These are phyloP conservation scores for Basipetospora sp. DNA, from an alignment of 2,329 filamentous ascomycete species.

Conservation along the genomic window DNA sequence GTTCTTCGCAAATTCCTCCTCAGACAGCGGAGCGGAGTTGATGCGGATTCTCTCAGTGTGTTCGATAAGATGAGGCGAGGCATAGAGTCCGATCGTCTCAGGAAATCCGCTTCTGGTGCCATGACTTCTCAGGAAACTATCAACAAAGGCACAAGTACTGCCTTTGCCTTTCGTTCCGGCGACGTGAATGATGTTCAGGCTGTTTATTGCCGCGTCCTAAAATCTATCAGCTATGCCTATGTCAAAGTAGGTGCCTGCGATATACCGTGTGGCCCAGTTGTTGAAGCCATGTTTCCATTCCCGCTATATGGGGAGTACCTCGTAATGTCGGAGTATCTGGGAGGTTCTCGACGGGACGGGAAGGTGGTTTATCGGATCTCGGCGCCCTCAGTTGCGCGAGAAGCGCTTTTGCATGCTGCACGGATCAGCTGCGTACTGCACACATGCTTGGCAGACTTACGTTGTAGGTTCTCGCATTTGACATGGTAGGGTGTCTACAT, in stretches of 20 bases:
- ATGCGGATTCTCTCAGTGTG: constrained; percentile 1
- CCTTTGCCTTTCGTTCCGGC: constrained; percentile 2
- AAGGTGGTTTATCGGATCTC: no score
- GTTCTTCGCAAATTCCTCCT: background rate
- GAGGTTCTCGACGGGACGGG: no score
- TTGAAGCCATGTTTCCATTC: background rate
- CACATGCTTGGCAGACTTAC: no score
- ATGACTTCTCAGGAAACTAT: background rate
- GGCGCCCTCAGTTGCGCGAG: no score
- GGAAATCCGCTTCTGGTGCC: background rate
- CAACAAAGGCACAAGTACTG: background rate
- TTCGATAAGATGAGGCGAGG: background rate
- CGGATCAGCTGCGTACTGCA: no score
- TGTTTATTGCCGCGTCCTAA: background rate
- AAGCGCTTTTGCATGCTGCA: no score
- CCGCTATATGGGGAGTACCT: background rate
- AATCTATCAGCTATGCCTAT: background rate
- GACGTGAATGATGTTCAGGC: constrained; percentile 1
- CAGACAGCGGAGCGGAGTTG: background rate
- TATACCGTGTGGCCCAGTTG: background rate
- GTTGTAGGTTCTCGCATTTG: no score
- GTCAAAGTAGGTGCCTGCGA: background rate
- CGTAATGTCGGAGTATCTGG: background rate
- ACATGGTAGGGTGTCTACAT: no score
- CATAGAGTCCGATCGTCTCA: background rate